Evolutionary conservation across 1,284 basidiomycete species (phyloP).

Genomic region (Tylopilus sp.): DNA sequence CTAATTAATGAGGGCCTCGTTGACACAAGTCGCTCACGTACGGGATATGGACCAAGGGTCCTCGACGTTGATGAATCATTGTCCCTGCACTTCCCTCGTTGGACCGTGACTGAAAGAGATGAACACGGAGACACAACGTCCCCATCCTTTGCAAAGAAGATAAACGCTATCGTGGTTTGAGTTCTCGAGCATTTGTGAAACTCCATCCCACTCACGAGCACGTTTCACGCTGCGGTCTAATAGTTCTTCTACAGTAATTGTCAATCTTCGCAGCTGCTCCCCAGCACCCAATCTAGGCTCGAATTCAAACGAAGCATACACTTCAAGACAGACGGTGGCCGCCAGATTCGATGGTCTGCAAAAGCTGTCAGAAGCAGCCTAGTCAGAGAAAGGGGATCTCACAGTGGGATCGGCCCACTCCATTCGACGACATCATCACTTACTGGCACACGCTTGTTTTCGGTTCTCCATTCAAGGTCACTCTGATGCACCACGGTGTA

Average conservation of each 20-base stretch:
- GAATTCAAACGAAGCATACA: background rate
- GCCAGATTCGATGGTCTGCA: background rate
- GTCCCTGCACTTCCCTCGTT: background rate
- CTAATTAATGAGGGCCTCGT: background rate
- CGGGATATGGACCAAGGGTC: background rate
- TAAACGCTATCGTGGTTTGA: background rate
- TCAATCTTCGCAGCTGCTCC: background rate
- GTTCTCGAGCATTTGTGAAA: background rate
- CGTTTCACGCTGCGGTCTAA: background rate
- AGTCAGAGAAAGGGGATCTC: background rate
- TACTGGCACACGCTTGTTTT: background rate
- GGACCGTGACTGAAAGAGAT: background rate
- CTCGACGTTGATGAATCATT: background rate
- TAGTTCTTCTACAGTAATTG: background rate
- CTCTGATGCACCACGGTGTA: background rate
- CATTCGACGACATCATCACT: background rate
- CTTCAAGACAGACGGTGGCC: background rate
- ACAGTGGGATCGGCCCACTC: background rate
- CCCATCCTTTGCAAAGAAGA: background rate
- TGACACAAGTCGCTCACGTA: background rate
- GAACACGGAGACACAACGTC: background rate
- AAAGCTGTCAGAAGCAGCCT: background rate
- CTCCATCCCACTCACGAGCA: background rate
- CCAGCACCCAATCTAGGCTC: background rate
- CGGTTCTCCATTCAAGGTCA: background rate